Evolutionary conservation across 2,329 filamentous ascomycete genomes (phyloP).

Genomic region (Trichoderma arundinaceum): DNA sequence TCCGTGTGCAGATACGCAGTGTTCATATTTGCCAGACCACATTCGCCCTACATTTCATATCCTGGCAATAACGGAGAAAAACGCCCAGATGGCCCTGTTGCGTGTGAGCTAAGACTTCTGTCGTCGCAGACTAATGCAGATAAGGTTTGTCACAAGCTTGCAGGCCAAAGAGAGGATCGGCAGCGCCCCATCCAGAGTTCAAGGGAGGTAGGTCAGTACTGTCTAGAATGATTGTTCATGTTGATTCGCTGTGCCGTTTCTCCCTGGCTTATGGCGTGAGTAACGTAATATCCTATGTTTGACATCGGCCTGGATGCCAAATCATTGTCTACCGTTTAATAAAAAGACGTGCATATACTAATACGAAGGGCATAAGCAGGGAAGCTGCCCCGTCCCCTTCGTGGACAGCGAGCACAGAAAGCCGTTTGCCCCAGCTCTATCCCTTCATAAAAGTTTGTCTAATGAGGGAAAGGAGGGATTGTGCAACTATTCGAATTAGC

Average conservation of each 20-base stretch:
- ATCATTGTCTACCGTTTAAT: background rate
- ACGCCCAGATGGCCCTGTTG: background rate
- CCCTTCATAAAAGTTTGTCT: slow-evolving; percentile 22
- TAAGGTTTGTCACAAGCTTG: slow-evolving; percentile 2
- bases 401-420: background rate
- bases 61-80: background rate
- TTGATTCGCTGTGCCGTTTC: slow-evolving; percentile 3
- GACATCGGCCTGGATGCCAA: background rate
- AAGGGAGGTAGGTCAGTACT: slow-evolving; percentile 8
- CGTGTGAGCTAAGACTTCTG: background rate
- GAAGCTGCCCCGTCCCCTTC: slow-evolving; percentile 2
- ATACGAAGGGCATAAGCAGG: slow-evolving; percentile 17
- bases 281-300: slow-evolving; percentile 18
- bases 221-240: background rate
- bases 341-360: slow-evolving; percentile 2
- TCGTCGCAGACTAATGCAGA: slow-evolving; percentile 19
- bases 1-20: background rate
- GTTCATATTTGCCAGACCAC: background rate
- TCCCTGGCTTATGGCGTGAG: slow-evolving; percentile 17
- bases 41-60: slow-evolving; percentile 14
- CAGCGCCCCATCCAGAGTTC: background rate
- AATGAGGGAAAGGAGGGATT: background rate
- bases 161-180: slow-evolving; percentile 17
- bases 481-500: background rate
- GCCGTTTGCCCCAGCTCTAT: slow-evolving; percentile 8